Evolutionary conservation across 352 stramenopile species (phyloP), one percentile per base, ranked within the genome.

Genomic region (Pythium phragmiticola): DNA sequence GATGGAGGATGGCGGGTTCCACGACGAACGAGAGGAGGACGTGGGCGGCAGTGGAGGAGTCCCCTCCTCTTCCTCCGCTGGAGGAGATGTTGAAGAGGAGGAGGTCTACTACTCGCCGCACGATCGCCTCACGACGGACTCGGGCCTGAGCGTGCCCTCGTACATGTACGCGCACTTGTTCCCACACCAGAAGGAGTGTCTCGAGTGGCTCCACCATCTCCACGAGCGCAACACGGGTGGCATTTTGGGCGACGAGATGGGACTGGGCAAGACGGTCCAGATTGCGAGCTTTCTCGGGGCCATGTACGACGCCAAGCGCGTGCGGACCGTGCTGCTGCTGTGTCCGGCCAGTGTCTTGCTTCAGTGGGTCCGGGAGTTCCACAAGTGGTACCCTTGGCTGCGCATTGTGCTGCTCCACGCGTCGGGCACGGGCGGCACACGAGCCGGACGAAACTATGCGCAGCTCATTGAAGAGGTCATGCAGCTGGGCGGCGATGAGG

Each of bases 201-300:
- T 99, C 21, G 77, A 97, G 59, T 99, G 97, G 97, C 89, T 99
- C 69, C 98, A 97, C 70, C 81, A 97, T 57, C 82, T 99, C 16
- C 94, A 99, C 74, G 82, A 90, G 70, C 89, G 98, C 78, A 95
- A 97, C 63, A 95, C 92, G 17, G 97, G 97, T n/a, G 98, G 98
- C 7, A 98, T 99, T 60, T 63, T 99, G 9, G 94, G 89, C 12
- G 95, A 98, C 69, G 93, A 98, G 49, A 98, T 99, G 95, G 92
- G 92, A 13, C 76, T 98, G 13, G 96, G 97, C n/a, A 99, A 99
- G 80, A 99, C 97, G 3, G 87, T 99, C 11, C 95, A 99, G 61
- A 81, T 97, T 33, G 78, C 83, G 16, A 75, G 87, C n/a, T 95
- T 94, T 66, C 62, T 96, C 9, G 88, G 85, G 7, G 86, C 81